These are phyloP conservation scores for Cytospora schulzeri DNA, from an alignment of 2,329 filamentous ascomycete species.

Conservation along the genomic window DNA sequence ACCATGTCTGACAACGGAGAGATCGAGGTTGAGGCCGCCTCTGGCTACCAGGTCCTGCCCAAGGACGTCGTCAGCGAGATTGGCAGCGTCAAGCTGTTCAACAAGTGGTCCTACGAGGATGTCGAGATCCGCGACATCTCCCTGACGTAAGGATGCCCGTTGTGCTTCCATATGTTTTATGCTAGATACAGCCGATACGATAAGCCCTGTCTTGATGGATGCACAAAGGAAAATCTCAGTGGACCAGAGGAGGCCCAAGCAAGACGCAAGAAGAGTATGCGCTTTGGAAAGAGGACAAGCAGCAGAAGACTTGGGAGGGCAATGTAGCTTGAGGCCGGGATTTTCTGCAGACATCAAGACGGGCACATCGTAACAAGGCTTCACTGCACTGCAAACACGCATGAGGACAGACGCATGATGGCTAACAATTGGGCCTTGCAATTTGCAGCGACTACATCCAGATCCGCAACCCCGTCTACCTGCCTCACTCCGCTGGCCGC, in stretches of 20 bases:
- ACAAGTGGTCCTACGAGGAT: conserved; percentile 97
- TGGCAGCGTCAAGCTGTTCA: conserved; percentile 94
- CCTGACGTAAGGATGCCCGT: conserved; percentile 81
- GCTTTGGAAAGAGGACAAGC: background rate
- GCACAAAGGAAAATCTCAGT: background rate
- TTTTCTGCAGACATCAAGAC: conserved; percentile 10
- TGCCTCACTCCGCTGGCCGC: conserved; percentile 97
- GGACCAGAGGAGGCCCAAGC: background rate
- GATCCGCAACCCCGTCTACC: conserved; percentile 98
- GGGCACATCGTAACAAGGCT: conserved; percentile 18
- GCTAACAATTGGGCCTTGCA: conserved; percentile 37
- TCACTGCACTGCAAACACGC: background rate
- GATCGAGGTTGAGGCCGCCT: conserved; percentile 83
- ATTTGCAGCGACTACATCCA: conserved; percentile 93
- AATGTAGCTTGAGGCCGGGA: background rate
- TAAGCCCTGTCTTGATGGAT: conserved; percentile 13
- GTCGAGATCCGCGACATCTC: conserved; percentile 99
- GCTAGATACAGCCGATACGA: conserved; percentile 22
- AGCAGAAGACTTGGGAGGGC: background rate
- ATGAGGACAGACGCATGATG: conserved; percentile 28
- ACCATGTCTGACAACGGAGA: conserved; percentile 94
- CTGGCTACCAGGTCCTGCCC: conserved; percentile 79
- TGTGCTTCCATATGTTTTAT: conserved; percentile 36
- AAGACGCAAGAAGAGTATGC: background rate
- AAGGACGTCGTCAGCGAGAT: conserved; percentile 90